A percentile compares a stretch with the other conserved stretches of the same genome.
These are phyloP conservation scores for Neonectria ditissima DNA, from an alignment of 2,329 filamentous ascomycete genomes.

Conservation along the genomic window DNA sequence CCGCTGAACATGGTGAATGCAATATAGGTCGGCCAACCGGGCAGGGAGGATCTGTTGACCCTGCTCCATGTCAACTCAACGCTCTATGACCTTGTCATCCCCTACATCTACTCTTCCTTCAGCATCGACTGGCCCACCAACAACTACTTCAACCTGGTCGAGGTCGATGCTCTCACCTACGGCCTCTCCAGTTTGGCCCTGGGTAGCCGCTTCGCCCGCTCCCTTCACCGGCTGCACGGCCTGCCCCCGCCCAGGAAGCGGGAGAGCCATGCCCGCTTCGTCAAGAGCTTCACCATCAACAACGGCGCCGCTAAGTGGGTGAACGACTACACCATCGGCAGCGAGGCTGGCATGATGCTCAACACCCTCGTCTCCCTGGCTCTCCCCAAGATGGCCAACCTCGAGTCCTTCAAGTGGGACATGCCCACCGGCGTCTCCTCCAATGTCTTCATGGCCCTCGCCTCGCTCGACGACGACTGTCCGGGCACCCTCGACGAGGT, in stretches of 20 bases:
- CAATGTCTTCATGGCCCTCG: conserved; percentile 32
- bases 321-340: conserved; percentile 21
- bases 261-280: conserved; percentile 24
- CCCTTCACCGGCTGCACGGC: conserved; percentile 28
- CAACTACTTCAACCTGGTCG: conserved; percentile 9
- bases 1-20: conserved; percentile 3
- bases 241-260: conserved; percentile 11
- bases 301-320: conserved; percentile 27
- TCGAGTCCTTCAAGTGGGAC: conserved; percentile 32
- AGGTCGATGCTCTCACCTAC: conserved; percentile 29
- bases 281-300: conserved; percentile 28
- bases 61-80: conserved; percentile 27
- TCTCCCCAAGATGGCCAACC: conserved; percentile 31
- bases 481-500: conserved; percentile 22
- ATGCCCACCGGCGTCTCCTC: conserved; percentile 32
- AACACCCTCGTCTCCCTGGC: conserved; percentile 31
- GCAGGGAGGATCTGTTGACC: conserved; percentile 22
- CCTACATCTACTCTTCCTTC: conserved; percentile 26
- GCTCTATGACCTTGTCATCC: conserved; percentile 24
- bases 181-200: conserved; percentile 27
- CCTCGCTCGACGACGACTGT: conserved; percentile 22
- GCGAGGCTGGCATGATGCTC: conserved; percentile 31
- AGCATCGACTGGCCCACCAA: conserved; percentile 27
- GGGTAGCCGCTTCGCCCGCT: conserved; percentile 24
- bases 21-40: conserved; percentile 20